These are phyloP conservation scores for Lachancea thermotolerans DNA, from an alignment of 805 yeast genomes.

Conservation along the genomic window DNA sequence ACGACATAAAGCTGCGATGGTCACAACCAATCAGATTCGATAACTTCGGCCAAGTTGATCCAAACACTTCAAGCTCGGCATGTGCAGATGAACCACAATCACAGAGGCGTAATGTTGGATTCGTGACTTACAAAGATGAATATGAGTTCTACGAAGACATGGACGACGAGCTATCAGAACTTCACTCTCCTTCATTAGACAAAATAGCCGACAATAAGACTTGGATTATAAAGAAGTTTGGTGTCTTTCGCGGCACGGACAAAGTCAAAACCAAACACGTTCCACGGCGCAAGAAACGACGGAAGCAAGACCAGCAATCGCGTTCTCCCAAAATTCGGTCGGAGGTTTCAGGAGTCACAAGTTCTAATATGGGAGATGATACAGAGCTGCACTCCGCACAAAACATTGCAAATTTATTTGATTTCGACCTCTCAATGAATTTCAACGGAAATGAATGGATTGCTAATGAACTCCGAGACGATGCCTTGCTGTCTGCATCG, in stretches of 20 bases:
- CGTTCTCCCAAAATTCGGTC: too few species aligned
- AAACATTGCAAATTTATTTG: slow-evolving; percentile 4
- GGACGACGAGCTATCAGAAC: slow-evolving; percentile 52
- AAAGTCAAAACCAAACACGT: slow-evolving; percentile 20
- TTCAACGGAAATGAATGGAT: slow-evolving; percentile 55
- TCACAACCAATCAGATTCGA: slow-evolving; percentile 46
- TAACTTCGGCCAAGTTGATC: slow-evolving; percentile 33
- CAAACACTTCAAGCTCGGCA: slow-evolving; percentile 11
- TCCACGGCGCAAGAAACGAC: slow-evolving; percentile 12
- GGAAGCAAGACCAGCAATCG: background rate
- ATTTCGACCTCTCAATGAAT: slow-evolving; percentile 11
- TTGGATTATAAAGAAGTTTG: slow-evolving; percentile 68
- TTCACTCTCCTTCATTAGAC: slow-evolving; percentile 42
- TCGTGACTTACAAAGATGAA: slow-evolving; percentile 62
- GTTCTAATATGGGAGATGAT: background rate
- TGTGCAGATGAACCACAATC: slow-evolving; percentile 42
- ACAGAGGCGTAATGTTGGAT: slow-evolving; percentile 65
- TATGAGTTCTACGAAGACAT: slow-evolving; percentile 76
- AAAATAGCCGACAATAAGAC: slow-evolving; percentile 40
- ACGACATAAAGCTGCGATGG: slow-evolving; percentile 78
- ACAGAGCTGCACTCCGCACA: background rate
- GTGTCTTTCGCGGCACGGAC: slow-evolving; percentile 55
- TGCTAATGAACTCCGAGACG: slow-evolving; percentile 63
- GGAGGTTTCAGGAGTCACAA: background rate
- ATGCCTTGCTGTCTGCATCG: slow-evolving; percentile 67